A percentile compares a stretch with the other conserved stretches of the same genome.
phyloP scores from a whole-genome alignment of 192 early-diverging fungal species.

The Backusella tuberculispora region DNA sequence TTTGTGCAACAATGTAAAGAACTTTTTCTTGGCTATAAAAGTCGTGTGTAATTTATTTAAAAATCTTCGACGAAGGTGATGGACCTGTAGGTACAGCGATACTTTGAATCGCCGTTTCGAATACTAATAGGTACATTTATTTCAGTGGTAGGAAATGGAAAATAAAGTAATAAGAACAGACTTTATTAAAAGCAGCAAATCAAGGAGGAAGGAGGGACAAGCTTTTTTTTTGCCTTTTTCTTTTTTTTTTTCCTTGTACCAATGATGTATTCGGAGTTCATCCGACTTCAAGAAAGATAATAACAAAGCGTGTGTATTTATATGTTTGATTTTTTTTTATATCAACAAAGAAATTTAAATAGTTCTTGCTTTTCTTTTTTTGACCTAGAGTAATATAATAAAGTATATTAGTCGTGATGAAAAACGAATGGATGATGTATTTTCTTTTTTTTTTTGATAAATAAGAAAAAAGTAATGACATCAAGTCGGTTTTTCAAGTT shows the following conservation, averaged over 20 bases:
- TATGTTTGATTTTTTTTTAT: not conserved
- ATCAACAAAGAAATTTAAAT: not conserved
- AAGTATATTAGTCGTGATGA: not conserved
- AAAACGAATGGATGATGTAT: slow-evolving; percentile 11
- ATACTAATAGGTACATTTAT: not conserved
- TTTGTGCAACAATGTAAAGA: not conserved
- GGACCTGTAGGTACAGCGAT: not conserved
- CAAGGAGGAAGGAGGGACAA: not conserved
- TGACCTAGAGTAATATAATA: not conserved
- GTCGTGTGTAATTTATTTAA: slow-evolving; percentile 1
- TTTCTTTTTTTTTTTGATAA: too few relatives aligned
- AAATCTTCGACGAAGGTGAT: not conserved
- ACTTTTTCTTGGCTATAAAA: not conserved
- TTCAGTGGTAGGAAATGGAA: not conserved
- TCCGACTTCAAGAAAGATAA: not conserved
- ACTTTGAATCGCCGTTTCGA: slow-evolving; percentile 1
- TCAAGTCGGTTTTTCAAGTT: slow-evolving; percentile 7
- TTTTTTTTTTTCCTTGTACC: not conserved
- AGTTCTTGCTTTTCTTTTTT: not conserved
- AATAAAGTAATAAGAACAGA: slow-evolving; percentile 6
- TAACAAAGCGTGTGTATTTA: not conserved
- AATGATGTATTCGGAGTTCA: not conserved
- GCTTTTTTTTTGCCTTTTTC: not conserved
- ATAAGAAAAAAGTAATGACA: not conserved
- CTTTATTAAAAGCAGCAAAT: slow-evolving; percentile 15